These are phyloP conservation scores for Fusarium nanum DNA, from an alignment of 2,329 filamentous ascomycete species.

Conservation along the genomic window DNA sequence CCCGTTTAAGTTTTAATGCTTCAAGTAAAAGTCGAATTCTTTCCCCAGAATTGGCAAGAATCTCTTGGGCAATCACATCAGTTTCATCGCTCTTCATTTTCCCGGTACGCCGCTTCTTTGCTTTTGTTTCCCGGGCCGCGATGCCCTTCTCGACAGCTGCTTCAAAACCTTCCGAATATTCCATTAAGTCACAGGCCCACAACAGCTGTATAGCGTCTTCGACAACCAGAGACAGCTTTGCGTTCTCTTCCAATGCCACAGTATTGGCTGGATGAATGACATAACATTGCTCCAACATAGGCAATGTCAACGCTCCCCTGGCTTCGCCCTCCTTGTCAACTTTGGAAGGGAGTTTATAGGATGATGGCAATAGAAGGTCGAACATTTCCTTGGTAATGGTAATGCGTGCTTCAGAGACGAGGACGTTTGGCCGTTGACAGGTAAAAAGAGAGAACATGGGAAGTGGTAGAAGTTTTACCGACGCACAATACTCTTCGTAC, in stretches of 20 bases:
- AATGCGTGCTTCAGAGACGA: conserved; percentile 55
- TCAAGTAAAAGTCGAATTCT: conserved; percentile 57
- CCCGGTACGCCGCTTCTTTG: conserved; percentile 55
- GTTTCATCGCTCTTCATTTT: conserved; percentile 48
- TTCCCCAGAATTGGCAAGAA: conserved; percentile 58
- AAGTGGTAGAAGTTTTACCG: conserved; percentile 68
- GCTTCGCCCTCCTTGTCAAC: conserved; percentile 53
- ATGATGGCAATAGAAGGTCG: conserved; percentile 57
- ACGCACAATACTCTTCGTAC: conserved; percentile 68
- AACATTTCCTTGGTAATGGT: conserved; percentile 60
- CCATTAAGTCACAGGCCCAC: conserved; percentile 52
- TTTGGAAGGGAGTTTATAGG: conserved; percentile 56
- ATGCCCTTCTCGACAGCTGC: conserved; percentile 60
- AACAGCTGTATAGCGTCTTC: conserved; percentile 72
- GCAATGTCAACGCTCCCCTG: conserved; percentile 55
- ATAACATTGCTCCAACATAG: conserved; percentile 68
- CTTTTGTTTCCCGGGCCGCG: conserved; percentile 60
- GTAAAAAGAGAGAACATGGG: conserved; percentile 67
- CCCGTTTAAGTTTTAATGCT: conserved; percentile 46
- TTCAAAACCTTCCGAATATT: conserved; percentile 53
- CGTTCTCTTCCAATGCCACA: conserved; percentile 72
- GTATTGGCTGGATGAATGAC: conserved; percentile 74
- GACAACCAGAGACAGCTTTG: conserved; percentile 75
- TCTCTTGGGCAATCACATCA: conserved; percentile 57
- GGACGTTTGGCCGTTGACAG: conserved; percentile 51